phyloP scores from a whole-genome alignment of 1,139 yeast species.

The Geotrichum macrosporum region DNA sequence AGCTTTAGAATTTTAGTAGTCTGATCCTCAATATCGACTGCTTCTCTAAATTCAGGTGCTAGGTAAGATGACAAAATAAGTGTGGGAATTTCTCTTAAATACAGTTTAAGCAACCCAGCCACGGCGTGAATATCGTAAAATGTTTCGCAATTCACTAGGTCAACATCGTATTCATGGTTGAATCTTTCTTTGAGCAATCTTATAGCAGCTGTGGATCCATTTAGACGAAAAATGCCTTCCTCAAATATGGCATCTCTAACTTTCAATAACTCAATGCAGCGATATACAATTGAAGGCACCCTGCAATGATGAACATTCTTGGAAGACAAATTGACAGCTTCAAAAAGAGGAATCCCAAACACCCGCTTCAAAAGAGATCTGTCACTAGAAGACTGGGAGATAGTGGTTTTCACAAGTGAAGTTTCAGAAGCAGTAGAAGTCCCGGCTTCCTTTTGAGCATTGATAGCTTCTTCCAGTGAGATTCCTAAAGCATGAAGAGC shows the following conservation, averaged over 20 bases:
- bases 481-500: constrained; percentile 11
- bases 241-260: constrained; percentile 70
- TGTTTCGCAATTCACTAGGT: constrained; percentile 43
- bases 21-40: constrained; percentile 38
- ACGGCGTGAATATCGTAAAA: constrained; percentile 68
- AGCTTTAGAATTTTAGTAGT: constrained; percentile 36
- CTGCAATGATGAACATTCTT: constrained; percentile 33
- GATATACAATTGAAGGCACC: constrained; percentile 72
- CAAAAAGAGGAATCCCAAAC: constrained; percentile 63
- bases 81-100: constrained; percentile 65
- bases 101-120: constrained; percentile 71
- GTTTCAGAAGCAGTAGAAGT: background rate
- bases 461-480: constrained; percentile 11
- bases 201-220: constrained; percentile 82
- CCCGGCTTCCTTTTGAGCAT: constrained; percentile 11
- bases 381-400: background rate
- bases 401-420: background rate
- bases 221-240: constrained; percentile 86
- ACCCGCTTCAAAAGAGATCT: constrained; percentile 31
- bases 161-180: constrained; percentile 56
- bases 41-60: constrained; percentile 41
- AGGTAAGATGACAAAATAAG: constrained; percentile 55
- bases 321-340: constrained; percentile 51
- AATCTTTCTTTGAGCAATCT: constrained; percentile 68
- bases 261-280: constrained; percentile 69